Conservation (phyloP, 768 basidiomycete species). For the Thelephora aurantiotincta region DNA sequence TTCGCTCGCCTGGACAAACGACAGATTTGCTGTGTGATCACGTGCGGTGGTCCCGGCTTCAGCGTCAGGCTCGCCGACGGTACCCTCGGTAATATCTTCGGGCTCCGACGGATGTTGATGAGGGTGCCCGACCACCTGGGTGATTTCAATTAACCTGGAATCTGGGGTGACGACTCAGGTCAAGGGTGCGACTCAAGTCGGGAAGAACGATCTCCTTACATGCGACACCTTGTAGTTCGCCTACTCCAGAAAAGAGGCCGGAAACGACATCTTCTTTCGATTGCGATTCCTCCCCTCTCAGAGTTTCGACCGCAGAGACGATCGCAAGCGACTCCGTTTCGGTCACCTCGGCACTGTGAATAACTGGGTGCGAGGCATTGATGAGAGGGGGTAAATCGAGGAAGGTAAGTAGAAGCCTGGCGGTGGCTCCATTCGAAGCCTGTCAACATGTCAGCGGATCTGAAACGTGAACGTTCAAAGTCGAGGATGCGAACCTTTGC, state of each 20-base stretch:
- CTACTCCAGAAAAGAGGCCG: slow-evolving; percentile 41
- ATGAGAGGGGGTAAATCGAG: slow-evolving; percentile 43
- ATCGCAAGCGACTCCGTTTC: slow-evolving; percentile 42
- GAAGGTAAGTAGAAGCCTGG: slow-evolving; percentile 40
- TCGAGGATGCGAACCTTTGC: slow-evolving; percentile 33
- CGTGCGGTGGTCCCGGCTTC: slow-evolving; percentile 18
- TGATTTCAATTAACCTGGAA: slow-evolving; percentile 45
- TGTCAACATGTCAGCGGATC: slow-evolving; percentile 11
- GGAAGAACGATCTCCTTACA: slow-evolving; percentile 30
- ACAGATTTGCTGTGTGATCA: slow-evolving; percentile 33
- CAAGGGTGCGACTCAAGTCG: neutral
- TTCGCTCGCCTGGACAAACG: slow-evolving; percentile 75
- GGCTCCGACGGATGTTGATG: slow-evolving; percentile 21
- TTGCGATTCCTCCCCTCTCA: slow-evolving; percentile 42
- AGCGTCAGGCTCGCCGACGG: slow-evolving; percentile 27
- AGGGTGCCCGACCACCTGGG: slow-evolving; percentile 15
- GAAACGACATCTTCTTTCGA: slow-evolving; percentile 35
- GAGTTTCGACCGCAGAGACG: slow-evolving; percentile 33
- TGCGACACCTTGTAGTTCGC: slow-evolving; percentile 45
- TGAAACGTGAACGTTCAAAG: neutral
- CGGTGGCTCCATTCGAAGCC: slow-evolving; percentile 28
- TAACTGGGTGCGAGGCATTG: slow-evolving; percentile 27
- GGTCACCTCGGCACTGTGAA: slow-evolving; percentile 27
- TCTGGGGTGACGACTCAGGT: slow-evolving; percentile 23
- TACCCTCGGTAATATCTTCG: slow-evolving; percentile 8